These are phyloP conservation scores for Pythium chondricola DNA, from an alignment of 352 stramenopile genomes.

Conservation along the genomic window DNA sequence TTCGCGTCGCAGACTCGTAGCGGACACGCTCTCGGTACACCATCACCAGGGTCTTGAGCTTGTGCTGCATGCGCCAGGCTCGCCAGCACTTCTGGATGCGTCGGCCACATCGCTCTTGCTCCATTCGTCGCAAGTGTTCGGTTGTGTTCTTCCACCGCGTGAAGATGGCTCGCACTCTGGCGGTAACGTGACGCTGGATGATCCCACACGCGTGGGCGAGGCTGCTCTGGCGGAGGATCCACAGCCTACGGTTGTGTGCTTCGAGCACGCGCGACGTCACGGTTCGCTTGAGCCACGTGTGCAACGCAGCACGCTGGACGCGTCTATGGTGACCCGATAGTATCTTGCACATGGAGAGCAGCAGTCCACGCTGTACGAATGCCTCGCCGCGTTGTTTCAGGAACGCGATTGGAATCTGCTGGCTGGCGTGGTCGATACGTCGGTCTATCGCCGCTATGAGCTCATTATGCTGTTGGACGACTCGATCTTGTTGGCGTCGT, in stretches of 20 bases:
- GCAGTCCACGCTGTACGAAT: constrained; percentile 19
- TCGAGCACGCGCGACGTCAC: constrained; percentile 18
- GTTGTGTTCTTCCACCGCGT: constrained; percentile 11
- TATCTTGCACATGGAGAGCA: constrained; percentile 13
- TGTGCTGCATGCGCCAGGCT: constrained; percentile 13
- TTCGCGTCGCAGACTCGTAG: constrained; percentile 13
- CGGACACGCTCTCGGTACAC: constrained; percentile 19
- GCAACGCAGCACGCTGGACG: constrained; percentile 3
- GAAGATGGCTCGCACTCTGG: constrained; percentile 2
- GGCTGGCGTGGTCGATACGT: constrained; percentile 8
- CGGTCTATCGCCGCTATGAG: constrained; percentile 4
- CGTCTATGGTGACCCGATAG: constrained; percentile 17
- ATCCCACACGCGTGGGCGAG: constrained; percentile 33
- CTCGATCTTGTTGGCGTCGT: constrained; percentile 3
- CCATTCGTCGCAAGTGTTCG: constrained; percentile 6
- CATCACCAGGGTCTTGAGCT: constrained; percentile 15
- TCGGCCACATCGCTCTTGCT: constrained; percentile 15
- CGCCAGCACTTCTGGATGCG: constrained; percentile 27
- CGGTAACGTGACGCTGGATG: constrained; percentile 25
- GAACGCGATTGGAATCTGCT: constrained; percentile 21
- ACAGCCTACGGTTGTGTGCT: constrained; percentile 17
- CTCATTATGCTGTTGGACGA: neutral
- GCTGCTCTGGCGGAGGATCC: constrained; percentile 18
- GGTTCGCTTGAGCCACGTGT: constrained; percentile 20
- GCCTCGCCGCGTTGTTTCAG: constrained; percentile 12